Evolutionary conservation across 1,139 yeast species (phyloP).

Genomic region (Yamadazyma triangularis): DNA sequence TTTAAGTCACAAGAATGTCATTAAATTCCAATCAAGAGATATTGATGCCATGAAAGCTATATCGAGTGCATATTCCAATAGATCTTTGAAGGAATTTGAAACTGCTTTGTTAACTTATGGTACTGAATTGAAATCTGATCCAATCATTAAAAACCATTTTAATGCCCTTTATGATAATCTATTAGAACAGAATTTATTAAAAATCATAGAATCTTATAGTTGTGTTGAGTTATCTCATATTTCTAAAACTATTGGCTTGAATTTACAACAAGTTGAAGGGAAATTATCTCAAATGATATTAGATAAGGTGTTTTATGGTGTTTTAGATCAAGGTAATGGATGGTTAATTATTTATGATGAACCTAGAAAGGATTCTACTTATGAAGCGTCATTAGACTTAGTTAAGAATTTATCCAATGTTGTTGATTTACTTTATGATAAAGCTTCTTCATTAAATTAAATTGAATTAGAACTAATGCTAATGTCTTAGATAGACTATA

Average conservation of each 20-base stretch:
- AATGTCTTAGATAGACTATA: no score
- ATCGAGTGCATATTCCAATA: slow-evolving; percentile 82
- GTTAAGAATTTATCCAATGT: slow-evolving; percentile 83
- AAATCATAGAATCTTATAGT: slow-evolving; percentile 93
- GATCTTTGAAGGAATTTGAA: slow-evolving; percentile 90
- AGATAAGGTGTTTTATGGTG: slow-evolving; percentile 92
- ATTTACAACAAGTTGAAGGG: slow-evolving; percentile 86
- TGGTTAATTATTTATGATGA: slow-evolving; percentile 92
- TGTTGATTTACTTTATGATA: slow-evolving; percentile 88
- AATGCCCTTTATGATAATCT: slow-evolving; percentile 89
- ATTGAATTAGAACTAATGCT: no score
- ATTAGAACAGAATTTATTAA: slow-evolving; percentile 87
- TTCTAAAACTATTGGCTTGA: slow-evolving; percentile 83
- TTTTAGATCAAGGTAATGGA: slow-evolving; percentile 96
- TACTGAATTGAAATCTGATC: slow-evolving; percentile 76
- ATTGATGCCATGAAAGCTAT: slow-evolving; percentile 93
- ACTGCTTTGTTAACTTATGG: slow-evolving; percentile 67
- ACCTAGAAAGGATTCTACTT: slow-evolving; percentile 84
- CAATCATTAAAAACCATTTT: slow-evolving; percentile 87
- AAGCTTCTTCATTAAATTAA: slow-evolving; percentile 75
- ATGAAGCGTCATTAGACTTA: slow-evolving; percentile 82
- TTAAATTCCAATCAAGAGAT: slow-evolving; percentile 68
- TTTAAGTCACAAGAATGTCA: slow-evolving; percentile 72
- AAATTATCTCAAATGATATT: slow-evolving; percentile 94
- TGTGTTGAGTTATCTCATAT: slow-evolving; percentile 90